phyloP scores from a whole-genome alignment of 2,329 filamentous ascomycete genomes.

The Conoideocrella luteorostrata region DNA sequence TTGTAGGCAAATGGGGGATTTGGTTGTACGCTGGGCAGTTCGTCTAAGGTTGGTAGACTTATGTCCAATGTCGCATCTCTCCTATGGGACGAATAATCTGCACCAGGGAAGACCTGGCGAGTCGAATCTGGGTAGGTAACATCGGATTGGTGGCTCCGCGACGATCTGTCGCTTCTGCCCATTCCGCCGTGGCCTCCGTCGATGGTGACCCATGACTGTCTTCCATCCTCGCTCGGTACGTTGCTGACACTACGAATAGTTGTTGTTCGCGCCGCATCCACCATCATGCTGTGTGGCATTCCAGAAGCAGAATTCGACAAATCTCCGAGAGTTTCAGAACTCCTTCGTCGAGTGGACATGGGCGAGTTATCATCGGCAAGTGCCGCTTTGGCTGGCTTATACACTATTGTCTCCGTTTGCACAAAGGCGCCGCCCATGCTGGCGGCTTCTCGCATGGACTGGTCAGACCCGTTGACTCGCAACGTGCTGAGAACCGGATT shows the following conservation, averaged over 20 bases:
- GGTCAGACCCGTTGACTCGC: constrained; percentile 19
- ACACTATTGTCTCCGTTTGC: constrained; percentile 11
- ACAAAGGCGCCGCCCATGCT: constrained; percentile 10
- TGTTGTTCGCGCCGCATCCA: constrained; percentile 17
- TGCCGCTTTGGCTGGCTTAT: constrained; percentile 14
- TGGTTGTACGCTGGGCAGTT: constrained; percentile 17
- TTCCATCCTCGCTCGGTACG: constrained; percentile 18
- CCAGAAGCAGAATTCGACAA: constrained; percentile 16
- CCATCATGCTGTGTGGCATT: constrained; percentile 18
- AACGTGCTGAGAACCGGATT: constrained; percentile 23
- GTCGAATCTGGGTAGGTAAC: constrained; percentile 23
- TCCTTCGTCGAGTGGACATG: constrained; percentile 15
- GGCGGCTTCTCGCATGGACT: constrained; percentile 17
- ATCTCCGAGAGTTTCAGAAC: constrained; percentile 21
- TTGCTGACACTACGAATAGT: constrained; percentile 15
- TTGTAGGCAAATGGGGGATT: constrained; percentile 9
- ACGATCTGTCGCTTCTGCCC: constrained; percentile 19
- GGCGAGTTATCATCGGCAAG: constrained; percentile 20
- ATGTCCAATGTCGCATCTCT: constrained; percentile 18
- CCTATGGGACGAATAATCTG: constrained; percentile 19
- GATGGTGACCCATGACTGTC: constrained; percentile 30
- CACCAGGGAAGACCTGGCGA: constrained; percentile 24
- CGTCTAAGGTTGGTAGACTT: constrained; percentile 21
- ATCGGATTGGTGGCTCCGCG: constrained; percentile 19
- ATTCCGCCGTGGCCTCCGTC: constrained; percentile 19